Percentiles rank a stretch among this genome's conserved stretches.
phyloP scores from a whole-genome alignment of 2,329 filamentous ascomycete genomes.

The Cadophora luteo-olivacea region DNA sequence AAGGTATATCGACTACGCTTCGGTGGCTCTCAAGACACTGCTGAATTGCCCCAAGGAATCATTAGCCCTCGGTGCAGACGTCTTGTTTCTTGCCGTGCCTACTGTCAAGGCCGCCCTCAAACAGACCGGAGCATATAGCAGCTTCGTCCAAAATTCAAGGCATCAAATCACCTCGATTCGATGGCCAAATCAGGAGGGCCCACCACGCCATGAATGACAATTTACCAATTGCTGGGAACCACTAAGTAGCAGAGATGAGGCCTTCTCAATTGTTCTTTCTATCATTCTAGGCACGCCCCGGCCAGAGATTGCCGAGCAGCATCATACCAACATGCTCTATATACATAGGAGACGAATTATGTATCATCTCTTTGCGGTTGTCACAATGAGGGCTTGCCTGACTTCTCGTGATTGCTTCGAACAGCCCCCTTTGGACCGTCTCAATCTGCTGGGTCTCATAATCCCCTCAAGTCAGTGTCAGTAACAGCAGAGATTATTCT shows the following conservation, averaged over 20 bases:
- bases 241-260: neutral
- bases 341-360: too few species aligned
- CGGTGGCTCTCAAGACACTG: neutral
- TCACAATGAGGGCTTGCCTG: too few species aligned
- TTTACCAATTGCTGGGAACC: neutral
- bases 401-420: too few species aligned
- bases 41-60: neutral
- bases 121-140: neutral
- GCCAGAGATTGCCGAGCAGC: neutral
- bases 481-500: neutral
- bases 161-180: neutral
- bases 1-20: neutral
- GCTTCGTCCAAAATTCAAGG: neutral
- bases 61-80: neutral
- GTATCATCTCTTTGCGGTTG: too few species aligned
- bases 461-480: neutral
- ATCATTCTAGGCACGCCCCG: neutral
- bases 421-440: too few species aligned
- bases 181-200: too few species aligned
- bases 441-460: too few species aligned
- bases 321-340: neutral
- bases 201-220: neutral
- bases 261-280: neutral
- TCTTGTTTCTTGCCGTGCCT: neutral
- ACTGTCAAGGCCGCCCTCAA: neutral